A percentile compares a stretch with the other conserved stretches of the same genome.
These are phyloP conservation scores for Ophiostoma ips DNA, from an alignment of 2,329 filamentous ascomycete species.

Conservation along the genomic window DNA sequence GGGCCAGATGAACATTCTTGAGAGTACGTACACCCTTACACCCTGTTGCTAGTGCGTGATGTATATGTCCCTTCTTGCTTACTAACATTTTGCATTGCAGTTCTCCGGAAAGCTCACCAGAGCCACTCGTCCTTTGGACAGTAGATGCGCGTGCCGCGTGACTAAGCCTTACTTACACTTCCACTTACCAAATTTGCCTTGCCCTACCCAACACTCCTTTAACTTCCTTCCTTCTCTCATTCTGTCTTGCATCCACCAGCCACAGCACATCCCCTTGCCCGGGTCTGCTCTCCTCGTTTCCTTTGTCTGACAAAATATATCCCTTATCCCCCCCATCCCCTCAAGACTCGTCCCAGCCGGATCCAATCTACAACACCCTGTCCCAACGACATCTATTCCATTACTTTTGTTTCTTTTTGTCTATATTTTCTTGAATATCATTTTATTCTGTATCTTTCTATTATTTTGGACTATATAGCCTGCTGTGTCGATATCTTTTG, in stretches of 20 bases:
- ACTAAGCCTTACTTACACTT: background rate
- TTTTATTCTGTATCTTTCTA: background rate
- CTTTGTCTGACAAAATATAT: background rate
- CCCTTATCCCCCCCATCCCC: background rate
- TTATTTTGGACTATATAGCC: background rate
- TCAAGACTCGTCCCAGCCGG: background rate
- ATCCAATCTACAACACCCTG: background rate
- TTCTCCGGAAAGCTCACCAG: constrained; percentile 29
- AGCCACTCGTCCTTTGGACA: constrained; percentile 21
- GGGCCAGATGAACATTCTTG: background rate
- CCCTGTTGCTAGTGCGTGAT: no score
- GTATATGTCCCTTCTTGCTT: no score
- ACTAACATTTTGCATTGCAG: constrained; percentile 15
- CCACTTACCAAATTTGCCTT: background rate
- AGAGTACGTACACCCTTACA: constrained; percentile 27
- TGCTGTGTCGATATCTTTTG: background rate
- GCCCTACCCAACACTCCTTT: background rate
- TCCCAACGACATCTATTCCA: constrained; percentile 2
- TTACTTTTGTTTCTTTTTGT: background rate
- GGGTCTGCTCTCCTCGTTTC: background rate
- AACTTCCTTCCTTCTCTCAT: background rate
- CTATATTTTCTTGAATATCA: background rate
- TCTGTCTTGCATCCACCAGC: background rate
- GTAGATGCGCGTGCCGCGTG: constrained; percentile 10
- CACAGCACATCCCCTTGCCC: background rate